Evolutionary conservation across 192 early-diverging fungal genomes (phyloP).

Genomic region (Entomortierella parvispora): DNA sequence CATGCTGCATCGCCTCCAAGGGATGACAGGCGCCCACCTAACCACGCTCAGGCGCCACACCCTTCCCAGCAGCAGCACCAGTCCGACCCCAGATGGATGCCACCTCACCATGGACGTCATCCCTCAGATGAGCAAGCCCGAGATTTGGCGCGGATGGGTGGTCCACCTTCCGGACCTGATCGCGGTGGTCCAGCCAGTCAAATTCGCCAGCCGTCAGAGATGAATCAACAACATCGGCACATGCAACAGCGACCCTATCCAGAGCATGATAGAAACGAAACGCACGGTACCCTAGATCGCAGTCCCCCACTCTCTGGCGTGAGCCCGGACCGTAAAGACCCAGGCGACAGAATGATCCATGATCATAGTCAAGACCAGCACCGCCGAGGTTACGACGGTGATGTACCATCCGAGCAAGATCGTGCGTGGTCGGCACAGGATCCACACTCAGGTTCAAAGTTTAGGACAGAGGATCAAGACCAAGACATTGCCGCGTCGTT

Average conservation of each 20-base stretch:
- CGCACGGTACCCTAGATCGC: neutral
- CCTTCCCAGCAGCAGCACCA: slow-evolving; percentile 14
- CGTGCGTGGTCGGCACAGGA: slow-evolving; percentile 3
- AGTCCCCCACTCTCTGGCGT: slow-evolving; percentile 4
- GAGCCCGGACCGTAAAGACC: slow-evolving; percentile 10
- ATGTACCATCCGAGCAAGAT: slow-evolving; percentile 10
- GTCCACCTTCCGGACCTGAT: slow-evolving; percentile 2
- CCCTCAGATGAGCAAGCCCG: slow-evolving; percentile 27
- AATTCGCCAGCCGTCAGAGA: slow-evolving; percentile 4
- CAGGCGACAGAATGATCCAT: neutral
- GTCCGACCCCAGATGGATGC: slow-evolving; percentile 10
- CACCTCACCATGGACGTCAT: slow-evolving; percentile 32
- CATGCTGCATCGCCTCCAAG: slow-evolving; percentile 40
- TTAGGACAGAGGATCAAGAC: slow-evolving; percentile 28
- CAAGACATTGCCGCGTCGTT: slow-evolving; percentile 48
- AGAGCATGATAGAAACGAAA: neutral
- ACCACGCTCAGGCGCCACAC: neutral
- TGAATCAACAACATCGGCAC: neutral
- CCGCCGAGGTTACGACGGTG: neutral
- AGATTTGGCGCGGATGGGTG: slow-evolving; percentile 2
- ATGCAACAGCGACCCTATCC: neutral
- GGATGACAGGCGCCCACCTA: slow-evolving; percentile 28
- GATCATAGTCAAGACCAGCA: slow-evolving; percentile 15
- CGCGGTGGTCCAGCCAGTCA: slow-evolving; percentile 1
- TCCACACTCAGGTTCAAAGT: neutral